Evolutionary conservation across 352 stramenopile species (phyloP).

Genomic region (Aphanomyces cochlioides): DNA sequence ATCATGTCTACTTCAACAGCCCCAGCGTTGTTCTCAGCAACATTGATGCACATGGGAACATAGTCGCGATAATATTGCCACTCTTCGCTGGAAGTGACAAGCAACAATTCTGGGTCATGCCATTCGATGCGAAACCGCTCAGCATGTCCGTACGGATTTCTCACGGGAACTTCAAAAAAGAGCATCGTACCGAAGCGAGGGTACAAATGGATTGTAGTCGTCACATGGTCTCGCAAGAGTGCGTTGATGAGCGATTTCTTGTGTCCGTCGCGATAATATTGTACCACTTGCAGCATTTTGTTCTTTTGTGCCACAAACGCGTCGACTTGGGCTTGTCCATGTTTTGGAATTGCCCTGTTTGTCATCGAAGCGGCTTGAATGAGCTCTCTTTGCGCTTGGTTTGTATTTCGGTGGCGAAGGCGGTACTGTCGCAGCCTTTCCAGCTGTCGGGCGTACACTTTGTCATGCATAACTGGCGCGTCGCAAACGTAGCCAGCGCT

Average conservation of each 20-base stretch:
- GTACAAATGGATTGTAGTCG: conserved; percentile 73
- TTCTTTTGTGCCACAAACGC: conserved; percentile 68
- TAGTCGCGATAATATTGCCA: conserved; percentile 77
- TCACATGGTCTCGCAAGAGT: conserved; percentile 88
- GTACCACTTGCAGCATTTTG: conserved; percentile 83
- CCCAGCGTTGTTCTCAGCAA: conserved; percentile 24
- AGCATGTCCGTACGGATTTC: conserved; percentile 89
- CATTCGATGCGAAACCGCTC: conserved; percentile 90
- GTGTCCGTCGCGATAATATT: conserved; percentile 91
- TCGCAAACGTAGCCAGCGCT: conserved; percentile 20
- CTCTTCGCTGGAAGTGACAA: conserved; percentile 78
- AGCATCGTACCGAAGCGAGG: conserved; percentile 71
- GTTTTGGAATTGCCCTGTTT: not conserved
- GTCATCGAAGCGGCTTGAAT: conserved; percentile 38
- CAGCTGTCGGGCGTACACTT: conserved; percentile 77
- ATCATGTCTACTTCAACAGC: conserved; percentile 91
- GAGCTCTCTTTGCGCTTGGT: conserved; percentile 54
- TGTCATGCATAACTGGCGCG: conserved; percentile 51
- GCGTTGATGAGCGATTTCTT: conserved; percentile 91
- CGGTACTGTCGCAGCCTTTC: conserved; percentile 65
- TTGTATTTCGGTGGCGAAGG: conserved; percentile 49
- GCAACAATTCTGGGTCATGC: conserved; percentile 52
- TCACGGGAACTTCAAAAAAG: conserved; percentile 87
- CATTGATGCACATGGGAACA: conserved; percentile 52
- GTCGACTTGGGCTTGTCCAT: conserved; percentile 7